These are phyloP conservation scores for Cardamine chenopodiifolia DNA, from an alignment of 345 rosid species.

Conservation along the genomic window DNA sequence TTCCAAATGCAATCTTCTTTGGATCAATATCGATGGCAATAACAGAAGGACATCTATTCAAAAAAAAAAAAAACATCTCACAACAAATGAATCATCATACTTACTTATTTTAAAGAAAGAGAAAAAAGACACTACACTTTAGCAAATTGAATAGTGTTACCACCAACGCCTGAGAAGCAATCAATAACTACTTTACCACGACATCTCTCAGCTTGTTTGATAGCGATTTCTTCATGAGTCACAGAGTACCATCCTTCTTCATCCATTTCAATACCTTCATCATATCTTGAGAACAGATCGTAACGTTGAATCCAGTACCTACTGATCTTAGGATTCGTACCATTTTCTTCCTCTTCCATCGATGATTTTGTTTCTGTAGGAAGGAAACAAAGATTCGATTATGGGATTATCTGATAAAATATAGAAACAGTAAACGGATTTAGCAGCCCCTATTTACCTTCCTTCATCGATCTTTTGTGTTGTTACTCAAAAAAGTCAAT, in stretches of 20 bases:
- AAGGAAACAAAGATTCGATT: too few species aligned
- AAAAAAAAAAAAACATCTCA: background rate
- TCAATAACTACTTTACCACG: constrained; percentile 49
- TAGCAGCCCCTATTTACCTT: too few species aligned
- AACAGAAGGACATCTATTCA: too few species aligned
- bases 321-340: constrained; percentile 4
- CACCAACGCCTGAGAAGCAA: constrained; percentile 57
- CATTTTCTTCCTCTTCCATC: background rate
- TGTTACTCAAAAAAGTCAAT: too few species aligned
- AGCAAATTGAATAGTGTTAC: constrained; percentile 61
- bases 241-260: constrained; percentile 62
- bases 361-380: background rate
- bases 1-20: too few species aligned
- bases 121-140: constrained; percentile 31
- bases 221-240: constrained; percentile 54
- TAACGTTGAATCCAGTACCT: constrained; percentile 57
- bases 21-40: too few species aligned
- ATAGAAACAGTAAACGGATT: too few species aligned
- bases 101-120: background rate
- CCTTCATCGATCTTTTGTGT: too few species aligned
- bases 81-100: background rate
- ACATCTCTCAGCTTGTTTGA: constrained; percentile 50
- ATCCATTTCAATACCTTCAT: constrained; percentile 51
- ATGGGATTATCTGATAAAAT: background rate
- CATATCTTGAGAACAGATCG: constrained; percentile 50